phyloP scores from a whole-genome alignment of 2,329 filamentous ascomycete species.

The Pseudogymnoascus sp. region DNA sequence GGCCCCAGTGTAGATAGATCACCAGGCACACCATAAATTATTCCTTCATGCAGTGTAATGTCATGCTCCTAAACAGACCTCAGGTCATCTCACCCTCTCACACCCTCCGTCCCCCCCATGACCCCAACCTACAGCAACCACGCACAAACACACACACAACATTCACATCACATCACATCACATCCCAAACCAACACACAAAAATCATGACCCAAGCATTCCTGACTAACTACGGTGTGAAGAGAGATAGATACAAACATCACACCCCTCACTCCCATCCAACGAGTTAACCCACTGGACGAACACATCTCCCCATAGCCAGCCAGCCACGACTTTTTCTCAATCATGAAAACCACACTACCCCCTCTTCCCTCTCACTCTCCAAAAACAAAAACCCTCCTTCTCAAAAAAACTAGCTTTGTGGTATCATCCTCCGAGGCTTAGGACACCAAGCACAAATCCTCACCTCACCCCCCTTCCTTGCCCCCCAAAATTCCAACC shows the following conservation, averaged over 20 bases:
- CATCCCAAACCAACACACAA: not conserved
- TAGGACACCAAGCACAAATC: not conserved
- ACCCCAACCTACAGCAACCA: not conserved
- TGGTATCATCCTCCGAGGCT: conserved; percentile 10
- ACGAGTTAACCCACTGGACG: not conserved
- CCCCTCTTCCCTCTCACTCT: not conserved
- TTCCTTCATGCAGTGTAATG: too few relatives aligned
- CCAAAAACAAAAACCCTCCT: not conserved
- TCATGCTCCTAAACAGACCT: too few relatives aligned
- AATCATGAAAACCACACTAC: not conserved
- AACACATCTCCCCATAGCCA: not conserved
- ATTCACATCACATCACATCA: not conserved
- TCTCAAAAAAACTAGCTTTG: not conserved
- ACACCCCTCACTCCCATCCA: not conserved
- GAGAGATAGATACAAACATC: not conserved
- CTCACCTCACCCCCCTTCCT: not conserved
- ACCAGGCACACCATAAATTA: too few relatives aligned
- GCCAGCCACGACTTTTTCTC: not conserved
- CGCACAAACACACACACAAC: not conserved
- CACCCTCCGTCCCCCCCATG: too few relatives aligned
- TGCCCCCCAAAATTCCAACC: not conserved
- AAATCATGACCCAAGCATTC: conserved; percentile 1
- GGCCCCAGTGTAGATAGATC: too few relatives aligned
- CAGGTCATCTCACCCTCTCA: too few relatives aligned
- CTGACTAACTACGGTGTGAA: conserved; percentile 4